Evolutionary conservation across 208 protist genomes (phyloP).

Genomic region (Wallacemonas sp.): DNA sequence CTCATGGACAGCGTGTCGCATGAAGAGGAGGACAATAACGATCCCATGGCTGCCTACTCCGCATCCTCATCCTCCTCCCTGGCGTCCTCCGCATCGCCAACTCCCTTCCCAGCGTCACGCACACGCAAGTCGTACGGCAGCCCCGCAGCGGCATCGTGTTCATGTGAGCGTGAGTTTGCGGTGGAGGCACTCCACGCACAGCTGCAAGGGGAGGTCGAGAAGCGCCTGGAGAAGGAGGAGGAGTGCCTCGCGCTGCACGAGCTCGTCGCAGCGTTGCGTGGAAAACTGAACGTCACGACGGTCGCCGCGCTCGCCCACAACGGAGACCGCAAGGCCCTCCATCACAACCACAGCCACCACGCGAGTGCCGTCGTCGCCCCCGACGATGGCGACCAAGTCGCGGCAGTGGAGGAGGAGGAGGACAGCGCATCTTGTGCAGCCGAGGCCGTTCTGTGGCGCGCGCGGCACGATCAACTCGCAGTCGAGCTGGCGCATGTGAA

Average conservation of each 20-base stretch:
- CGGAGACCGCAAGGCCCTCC: not conserved
- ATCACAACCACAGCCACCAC: not conserved
- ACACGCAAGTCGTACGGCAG: not conserved
- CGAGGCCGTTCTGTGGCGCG: conserved; percentile 15
- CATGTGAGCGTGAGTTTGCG: conserved; percentile 18
- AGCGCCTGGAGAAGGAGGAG: conserved; percentile 24
- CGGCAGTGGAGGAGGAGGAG: not conserved
- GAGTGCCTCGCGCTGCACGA: conserved; percentile 50
- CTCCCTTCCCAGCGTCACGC: not conserved
- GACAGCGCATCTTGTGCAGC: too few relatives aligned
- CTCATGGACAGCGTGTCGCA: too few relatives aligned
- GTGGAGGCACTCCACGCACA: conserved; percentile 11
- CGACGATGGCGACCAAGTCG: not conserved
- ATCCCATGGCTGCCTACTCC: not conserved
- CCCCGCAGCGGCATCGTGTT: too few relatives aligned
- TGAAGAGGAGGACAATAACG: too few relatives aligned
- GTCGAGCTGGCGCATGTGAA: conserved; percentile 49
- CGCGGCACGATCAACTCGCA: conserved; percentile 34
- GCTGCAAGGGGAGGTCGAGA: conserved; percentile 17
- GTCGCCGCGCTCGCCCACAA: conserved; percentile 2
- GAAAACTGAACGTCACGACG: conserved; percentile 16
- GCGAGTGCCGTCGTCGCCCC: not conserved
- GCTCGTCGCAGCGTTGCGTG: conserved; percentile 37
- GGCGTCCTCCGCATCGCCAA: not conserved
- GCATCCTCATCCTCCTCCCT: conserved; percentile 17